Evolutionary conservation across 2,329 filamentous ascomycete species (phyloP).

Genomic region (Pseudogymnoascus sp.): DNA sequence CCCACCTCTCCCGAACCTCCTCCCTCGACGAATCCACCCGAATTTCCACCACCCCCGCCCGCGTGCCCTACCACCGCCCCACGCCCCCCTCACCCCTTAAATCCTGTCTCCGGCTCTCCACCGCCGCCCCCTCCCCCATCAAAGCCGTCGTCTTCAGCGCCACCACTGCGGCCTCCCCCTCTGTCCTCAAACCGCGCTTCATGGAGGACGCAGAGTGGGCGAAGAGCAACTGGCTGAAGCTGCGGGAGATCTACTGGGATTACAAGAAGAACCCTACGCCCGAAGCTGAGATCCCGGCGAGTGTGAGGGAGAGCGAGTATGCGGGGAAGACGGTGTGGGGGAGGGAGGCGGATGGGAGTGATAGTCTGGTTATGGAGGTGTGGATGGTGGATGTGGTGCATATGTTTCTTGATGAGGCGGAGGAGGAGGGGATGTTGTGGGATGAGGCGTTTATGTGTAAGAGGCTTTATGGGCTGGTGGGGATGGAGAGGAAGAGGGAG

Average conservation of each 20-base stretch:
- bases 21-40: neutral
- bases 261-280: neutral
- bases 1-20: neutral
- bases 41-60: neutral
- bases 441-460: conserved; percentile 41
- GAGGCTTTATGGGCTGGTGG: conserved; percentile 45
- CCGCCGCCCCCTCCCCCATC: neutral
- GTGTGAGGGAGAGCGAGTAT: neutral
- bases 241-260: neutral
- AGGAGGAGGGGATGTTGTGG: conserved; percentile 41
- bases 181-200: neutral
- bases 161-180: neutral
- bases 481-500: conserved; percentile 36
- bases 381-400: conserved; percentile 13
- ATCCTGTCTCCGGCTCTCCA: neutral
- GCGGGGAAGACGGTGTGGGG: conserved; percentile 23
- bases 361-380: conserved; percentile 15
- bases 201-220: neutral
- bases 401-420: conserved; percentile 12
- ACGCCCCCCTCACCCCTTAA: neutral
- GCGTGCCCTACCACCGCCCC: neutral
- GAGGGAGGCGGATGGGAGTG: neutral
- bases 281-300: neutral
- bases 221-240: neutral
- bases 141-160: conserved; percentile 6